Evolutionary conservation across 331 rosid genomes (phyloP), one percentile per base, ranked within the genome.

Genomic region (Acacia concinna): DNA sequence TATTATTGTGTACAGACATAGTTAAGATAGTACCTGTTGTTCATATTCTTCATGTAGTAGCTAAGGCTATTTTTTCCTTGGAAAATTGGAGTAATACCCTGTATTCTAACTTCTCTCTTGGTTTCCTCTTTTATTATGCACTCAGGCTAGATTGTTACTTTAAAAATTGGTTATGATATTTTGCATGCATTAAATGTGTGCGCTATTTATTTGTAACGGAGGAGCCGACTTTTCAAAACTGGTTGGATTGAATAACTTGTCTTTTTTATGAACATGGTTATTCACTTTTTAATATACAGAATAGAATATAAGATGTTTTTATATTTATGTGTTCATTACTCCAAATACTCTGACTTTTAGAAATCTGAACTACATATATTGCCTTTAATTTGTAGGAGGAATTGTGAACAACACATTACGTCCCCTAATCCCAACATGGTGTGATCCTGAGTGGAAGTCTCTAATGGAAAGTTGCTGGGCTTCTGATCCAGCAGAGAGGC

Each of bases 391-490:
- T 69, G 59, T 85, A 96, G 99, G 99, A 74, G 99, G 99, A 78
- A 96, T 96, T 30, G 99, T 96, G 79, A 91, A 96, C 91, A 91
- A 88, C 83, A 72, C 83, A 3, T 88, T 96, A 68, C 98, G 59
- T n/a, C 59, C 59, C 25, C 59, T 20, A 6, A 52, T 20, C 25
- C 59, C 59, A 2, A 20, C 59, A 1, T 96, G 99, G 99, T 96
- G 99, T 64, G 99, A 96, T 87, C 99, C 99, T 32, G 99, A 93
- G 86, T 96, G 99, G 99, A 96, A 91, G 84, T 84, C 97, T 79
- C 82, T 96, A 78, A 96, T 96, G 99, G 96, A 91, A 86, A 89
- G 92, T 85, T 88, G 94, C 78, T 96, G 99, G 99, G 91, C 95
- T 67, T 87, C 98, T 34, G 99, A 96, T 54, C 97, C 98, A 15